Conservation (phyloP, 2,329 filamentous ascomycete species). For the Neobulgaria alba region DNA sequence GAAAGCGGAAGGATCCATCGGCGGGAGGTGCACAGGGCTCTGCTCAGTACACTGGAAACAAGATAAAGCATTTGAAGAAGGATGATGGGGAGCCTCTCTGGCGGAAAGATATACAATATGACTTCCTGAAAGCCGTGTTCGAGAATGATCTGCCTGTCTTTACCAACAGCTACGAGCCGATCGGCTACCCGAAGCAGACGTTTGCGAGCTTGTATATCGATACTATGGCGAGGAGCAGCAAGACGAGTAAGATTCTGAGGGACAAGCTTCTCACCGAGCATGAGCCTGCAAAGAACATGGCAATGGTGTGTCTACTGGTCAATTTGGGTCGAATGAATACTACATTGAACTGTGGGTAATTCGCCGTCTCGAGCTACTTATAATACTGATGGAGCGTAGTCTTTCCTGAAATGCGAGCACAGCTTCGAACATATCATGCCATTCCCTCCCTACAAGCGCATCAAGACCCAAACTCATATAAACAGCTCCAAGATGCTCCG, state of each 20-base stretch:
- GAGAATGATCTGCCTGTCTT: constrained; percentile 70
- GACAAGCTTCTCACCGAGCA: constrained; percentile 92
- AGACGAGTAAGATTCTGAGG: constrained; percentile 96
- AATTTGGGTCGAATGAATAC: constrained; percentile 99
- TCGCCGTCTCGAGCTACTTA: neutral
- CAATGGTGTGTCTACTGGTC: constrained; percentile 95
- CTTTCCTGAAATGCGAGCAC: constrained; percentile 98
- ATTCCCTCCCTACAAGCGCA: constrained; percentile 94
- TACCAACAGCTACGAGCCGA: constrained; percentile 76
- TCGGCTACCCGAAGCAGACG: constrained; percentile 52
- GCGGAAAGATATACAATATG: constrained; percentile 82
- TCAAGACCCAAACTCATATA: constrained; percentile 93
- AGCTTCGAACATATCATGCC: constrained; percentile 93
- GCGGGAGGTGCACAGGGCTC: constrained; percentile 15
- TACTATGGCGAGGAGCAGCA: constrained; percentile 96
- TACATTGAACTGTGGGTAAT: constrained; percentile 77
- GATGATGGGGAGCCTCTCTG: constrained; percentile 81
- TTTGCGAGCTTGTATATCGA: constrained; percentile 98
- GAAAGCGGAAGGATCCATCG: constrained; percentile 20
- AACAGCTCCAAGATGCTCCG: constrained; percentile 93
- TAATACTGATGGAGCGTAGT: constrained; percentile 44
- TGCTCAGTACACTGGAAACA: constrained; percentile 35
- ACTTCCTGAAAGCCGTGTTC: constrained; percentile 74
- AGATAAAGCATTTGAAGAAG: constrained; percentile 80
- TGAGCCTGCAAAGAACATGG: constrained; percentile 92